Evolutionary conservation across 1,139 yeast genomes (phyloP), one percentile per base, ranked within the genome.

Genomic region (Eremothecium coryli): DNA sequence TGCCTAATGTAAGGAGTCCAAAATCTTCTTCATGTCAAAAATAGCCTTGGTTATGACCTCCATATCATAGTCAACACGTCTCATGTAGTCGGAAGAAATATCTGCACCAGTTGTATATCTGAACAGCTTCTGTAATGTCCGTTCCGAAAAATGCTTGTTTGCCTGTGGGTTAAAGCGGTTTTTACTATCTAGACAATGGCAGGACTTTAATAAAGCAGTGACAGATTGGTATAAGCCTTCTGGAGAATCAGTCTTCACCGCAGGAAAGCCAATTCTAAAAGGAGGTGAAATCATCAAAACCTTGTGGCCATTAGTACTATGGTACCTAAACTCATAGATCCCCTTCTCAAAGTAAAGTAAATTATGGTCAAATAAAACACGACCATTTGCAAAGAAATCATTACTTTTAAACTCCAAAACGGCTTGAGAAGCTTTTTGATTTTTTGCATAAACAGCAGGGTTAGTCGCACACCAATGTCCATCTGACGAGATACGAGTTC

Each of bases 241-340:
- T 5, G 43, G 37, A 4, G 40, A 33, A 13, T 73, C 68, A 15
- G 70, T 65, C 3, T 56, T 51, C n/a, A 73, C 45, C 10, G 26
- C 28, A 9, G 70, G 66, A 25, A 66, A 54, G 31, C 61, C 66
- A 29, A 82, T 65, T 54, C 77, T 82, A 58, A 82, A 79, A n/a
- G 90, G 86, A 40, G 67, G 69, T 0, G 90, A 75, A 31, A 76
- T 68, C 39, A 70, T 68, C 23, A 78, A 65, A 18, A 82, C 93
- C 41, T 75, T 80, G 54, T 84, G 94, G 40, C 76, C 72, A 18
- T 75, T 76, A 35, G 70, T 71, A 35, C 71, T 65, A 52, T 84
- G 93, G 49, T 80, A 81, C 56, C 94, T 68, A 49, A 82, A 70
- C 56, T 82, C 93, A 56, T 76, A 82, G 26, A 74, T 65, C 0